Evolutionary conservation across 2,329 filamentous ascomycete species (phyloP), one percentile per base, ranked within the genome.

Genomic region (Fusarium sp.): DNA sequence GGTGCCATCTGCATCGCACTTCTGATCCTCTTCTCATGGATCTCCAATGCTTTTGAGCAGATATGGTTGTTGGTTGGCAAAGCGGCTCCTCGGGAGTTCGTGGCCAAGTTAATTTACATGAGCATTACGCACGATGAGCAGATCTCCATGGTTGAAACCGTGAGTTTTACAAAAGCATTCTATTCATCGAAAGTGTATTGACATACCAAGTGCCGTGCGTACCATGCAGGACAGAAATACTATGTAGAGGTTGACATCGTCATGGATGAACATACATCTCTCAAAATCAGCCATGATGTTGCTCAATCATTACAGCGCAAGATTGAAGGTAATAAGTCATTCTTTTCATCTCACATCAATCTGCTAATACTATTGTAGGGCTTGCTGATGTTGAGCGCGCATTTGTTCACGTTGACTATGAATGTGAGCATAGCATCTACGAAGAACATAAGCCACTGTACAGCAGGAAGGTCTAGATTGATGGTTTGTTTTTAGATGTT

Each of bases 271-370:
- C 37, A 43, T 10, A 53, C 49, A 15, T 53, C 49, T 8, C 49
- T 53, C 20, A 53, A 53, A 26, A 23, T 53, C 13, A 53, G 49
- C 49, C 49, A 53, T 53, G 49, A 53, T 20, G 49, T 53, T 31
- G 49, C 49, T 3, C 49, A 53, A 26, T 53, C 49, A 15, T 12
- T 53, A 11, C 49, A 53, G 26, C 49, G 49, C 3, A 53, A 53
- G 20, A 53, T 53, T 42, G 37, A 53, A 43, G 49, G 49, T 24
- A 20, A 9, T 24, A 20, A 9, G 6, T 12, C 7, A 2, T 1
- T 1, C 13, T 29, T 15, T 18, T 6, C 3, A 13, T 20, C 12
- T 4, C 6, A 3, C 8, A 1, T 7, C 20, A 20, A 20, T 2
- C 15, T 15, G 10, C 20, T 52, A 11, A 52, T 3, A 3, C 13